These are phyloP conservation scores for Crithidia brevicula DNA, from an alignment of 208 protist species.

Conservation along the genomic window DNA sequence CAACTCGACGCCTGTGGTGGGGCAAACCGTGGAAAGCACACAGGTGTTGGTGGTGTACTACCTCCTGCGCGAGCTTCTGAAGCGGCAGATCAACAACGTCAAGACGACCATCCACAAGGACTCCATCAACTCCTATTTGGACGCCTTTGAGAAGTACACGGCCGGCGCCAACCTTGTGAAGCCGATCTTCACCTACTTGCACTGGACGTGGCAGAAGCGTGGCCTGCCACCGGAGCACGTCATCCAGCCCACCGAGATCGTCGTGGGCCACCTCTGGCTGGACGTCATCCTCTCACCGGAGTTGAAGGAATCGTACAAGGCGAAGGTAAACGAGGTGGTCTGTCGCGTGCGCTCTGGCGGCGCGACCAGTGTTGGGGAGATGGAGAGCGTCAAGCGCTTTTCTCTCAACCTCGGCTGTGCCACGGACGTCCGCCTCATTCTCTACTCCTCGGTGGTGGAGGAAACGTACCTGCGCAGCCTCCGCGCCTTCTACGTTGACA, in stretches of 20 bases:
- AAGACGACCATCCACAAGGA: constrained; percentile 39
- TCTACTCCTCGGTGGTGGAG: constrained; percentile 67
- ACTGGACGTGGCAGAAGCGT: constrained; percentile 83
- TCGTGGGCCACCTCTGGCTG: constrained; percentile 64
- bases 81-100: constrained; percentile 48
- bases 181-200: constrained; percentile 79
- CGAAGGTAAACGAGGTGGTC: constrained; percentile 50
- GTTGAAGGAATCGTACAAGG: constrained; percentile 39
- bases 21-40: constrained; percentile 62
- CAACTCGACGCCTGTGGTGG: constrained; percentile 50
- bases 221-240: constrained; percentile 71
- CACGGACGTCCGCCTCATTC: constrained; percentile 50
- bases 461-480: constrained; percentile 60
- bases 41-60: constrained; percentile 87
- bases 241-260: constrained; percentile 73
- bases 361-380: constrained; percentile 35
- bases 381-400: constrained; percentile 69
- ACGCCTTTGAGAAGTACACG: constrained; percentile 71
- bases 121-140: constrained; percentile 52
- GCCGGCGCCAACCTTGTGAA: constrained; percentile 68
- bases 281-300: constrained; percentile 37
- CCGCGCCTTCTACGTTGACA: constrained; percentile 36
- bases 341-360: constrained; percentile 38
- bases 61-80: constrained; percentile 74
- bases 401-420: constrained; percentile 62